A percentile compares a stretch with the other conserved stretches of the same genome.
Conservation (phyloP, 2,329 filamentous ascomycete species). For the Curvularia hawaiiensis region DNA sequence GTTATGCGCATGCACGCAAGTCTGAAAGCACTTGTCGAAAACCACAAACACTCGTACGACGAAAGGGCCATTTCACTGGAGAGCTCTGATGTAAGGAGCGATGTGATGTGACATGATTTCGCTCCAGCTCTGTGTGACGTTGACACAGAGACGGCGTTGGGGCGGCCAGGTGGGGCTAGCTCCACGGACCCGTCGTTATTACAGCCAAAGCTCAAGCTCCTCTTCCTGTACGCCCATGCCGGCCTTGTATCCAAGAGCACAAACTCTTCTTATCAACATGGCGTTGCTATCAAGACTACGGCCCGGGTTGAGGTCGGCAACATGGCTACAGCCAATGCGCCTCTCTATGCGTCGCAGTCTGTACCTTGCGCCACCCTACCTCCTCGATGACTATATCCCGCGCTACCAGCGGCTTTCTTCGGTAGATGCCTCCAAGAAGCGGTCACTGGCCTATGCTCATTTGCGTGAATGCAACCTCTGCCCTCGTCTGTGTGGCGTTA, state of each 20-base stretch:
- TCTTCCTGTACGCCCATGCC: neutral
- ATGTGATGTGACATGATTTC: neutral
- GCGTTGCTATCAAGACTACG: slow-evolving; percentile 18
- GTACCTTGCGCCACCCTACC: slow-evolving; percentile 66
- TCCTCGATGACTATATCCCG: slow-evolving; percentile 75
- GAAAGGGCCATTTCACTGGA: neutral
- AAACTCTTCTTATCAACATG: neutral
- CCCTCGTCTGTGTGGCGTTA: slow-evolving; percentile 76
- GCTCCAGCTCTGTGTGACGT: neutral
- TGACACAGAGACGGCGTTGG: neutral
- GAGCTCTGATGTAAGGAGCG: neutral
- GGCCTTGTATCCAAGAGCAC: neutral
- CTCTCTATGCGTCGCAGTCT: slow-evolving; percentile 40
- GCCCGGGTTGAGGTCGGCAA: slow-evolving; percentile 14
- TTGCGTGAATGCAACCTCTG: slow-evolving; percentile 81
- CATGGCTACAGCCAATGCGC: neutral
- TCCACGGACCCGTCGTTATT: slow-evolving; percentile 1
- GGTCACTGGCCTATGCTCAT: slow-evolving; percentile 74
- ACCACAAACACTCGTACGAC: too few species aligned
- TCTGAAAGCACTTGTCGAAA: neutral
- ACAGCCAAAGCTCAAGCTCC: neutral
- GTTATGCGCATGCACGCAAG: slow-evolving; percentile 17
- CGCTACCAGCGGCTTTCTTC: slow-evolving; percentile 73
- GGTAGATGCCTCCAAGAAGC: slow-evolving; percentile 72
- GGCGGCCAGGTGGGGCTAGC: slow-evolving; percentile 11